phyloP scores from a whole-genome alignment of 768 basidiomycete species.

The Tulasnella sp. region DNA sequence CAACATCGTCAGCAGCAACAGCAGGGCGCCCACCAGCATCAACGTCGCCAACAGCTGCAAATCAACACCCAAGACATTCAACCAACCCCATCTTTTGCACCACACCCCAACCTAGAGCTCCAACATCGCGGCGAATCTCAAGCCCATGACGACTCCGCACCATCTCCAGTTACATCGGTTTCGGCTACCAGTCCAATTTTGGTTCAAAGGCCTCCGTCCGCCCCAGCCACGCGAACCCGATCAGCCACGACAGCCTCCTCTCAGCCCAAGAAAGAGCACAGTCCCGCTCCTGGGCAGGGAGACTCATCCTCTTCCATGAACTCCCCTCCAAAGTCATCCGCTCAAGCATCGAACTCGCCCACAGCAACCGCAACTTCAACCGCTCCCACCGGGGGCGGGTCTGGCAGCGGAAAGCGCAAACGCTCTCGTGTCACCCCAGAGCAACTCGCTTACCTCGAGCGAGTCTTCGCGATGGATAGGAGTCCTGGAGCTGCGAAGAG shows the following conservation, averaged over 20 bases:
- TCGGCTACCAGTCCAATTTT: constrained; percentile 10
- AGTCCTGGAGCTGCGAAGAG: constrained; percentile 65
- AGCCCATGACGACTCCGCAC: background rate
- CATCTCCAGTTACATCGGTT: constrained; percentile 7
- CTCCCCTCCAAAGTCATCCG: background rate
- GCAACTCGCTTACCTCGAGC: constrained; percentile 69
- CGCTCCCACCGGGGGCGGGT: background rate
- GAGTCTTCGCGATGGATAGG: constrained; percentile 56
- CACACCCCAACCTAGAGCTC: background rate
- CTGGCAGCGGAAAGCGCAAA: constrained; percentile 42
- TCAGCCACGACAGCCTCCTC: constrained; percentile 6
- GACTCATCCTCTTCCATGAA: background rate
- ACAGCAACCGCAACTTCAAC: background rate
- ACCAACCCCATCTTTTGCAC: background rate
- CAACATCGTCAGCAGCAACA: background rate
- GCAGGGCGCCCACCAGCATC: background rate
- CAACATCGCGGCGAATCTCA: background rate
- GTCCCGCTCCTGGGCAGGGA: background rate
- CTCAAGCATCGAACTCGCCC: background rate
- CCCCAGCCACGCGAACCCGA: background rate
- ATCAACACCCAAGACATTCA: constrained; percentile 2
- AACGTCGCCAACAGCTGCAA: background rate
- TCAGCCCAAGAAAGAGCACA: background rate
- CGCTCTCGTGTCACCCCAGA: constrained; percentile 72
- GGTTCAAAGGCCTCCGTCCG: background rate